Base-by-base conservation (phyloP, 148 eudicot genomes). In the Vaccinium darrowii region DNA sequence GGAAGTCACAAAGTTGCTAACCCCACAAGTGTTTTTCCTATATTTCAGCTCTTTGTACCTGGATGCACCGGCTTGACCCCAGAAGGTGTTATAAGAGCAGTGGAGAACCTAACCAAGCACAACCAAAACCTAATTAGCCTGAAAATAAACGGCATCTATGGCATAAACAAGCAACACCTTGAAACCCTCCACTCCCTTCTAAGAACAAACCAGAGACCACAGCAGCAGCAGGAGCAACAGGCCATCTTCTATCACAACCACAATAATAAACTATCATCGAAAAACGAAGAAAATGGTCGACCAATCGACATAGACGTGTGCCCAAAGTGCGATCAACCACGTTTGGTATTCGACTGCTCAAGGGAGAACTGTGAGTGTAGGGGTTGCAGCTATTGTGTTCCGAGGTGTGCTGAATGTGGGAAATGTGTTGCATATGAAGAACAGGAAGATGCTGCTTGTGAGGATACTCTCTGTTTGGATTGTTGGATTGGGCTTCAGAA, bases 401-500 rank as follows among this genome's bases (percentile, higher is more conserved):
- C 81, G 0, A 93, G 98, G 92, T 97, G 99, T 58, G 88, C 85
- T 49, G 95, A 90, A 62, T 97, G 99, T 58, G 94, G 95, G 1
- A 79, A 69, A 27, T 95, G 98, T 25, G 60, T 91, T 5, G 86
- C 73, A 9, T 63, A 57, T 18, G 90, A 91, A 49, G 93, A 93
- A 76, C 84, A 52, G 10, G 93, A 58, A 72, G 95, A 90, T 1
- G 87, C 89, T 6, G 84, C 90, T 30, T 97, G 99, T 79, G 85
- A 50, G 27, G 96, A 95, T 52, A 50, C 13, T 0, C 71, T 97
- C 79, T 95, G 98, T 79, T 80, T 86, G 18, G 85, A 88, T 0
- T 97, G 98, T 65, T 97, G 98, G 98, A 76, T 91, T 80, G 50
- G 52, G 75, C 88, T 90, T 81, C 93, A 93, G 4, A 97, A 97